Percentiles rank a stretch among this genome's conserved stretches.
Evolutionary conservation across 768 basidiomycete species (phyloP).

Genomic region (Suillus sp.): DNA sequence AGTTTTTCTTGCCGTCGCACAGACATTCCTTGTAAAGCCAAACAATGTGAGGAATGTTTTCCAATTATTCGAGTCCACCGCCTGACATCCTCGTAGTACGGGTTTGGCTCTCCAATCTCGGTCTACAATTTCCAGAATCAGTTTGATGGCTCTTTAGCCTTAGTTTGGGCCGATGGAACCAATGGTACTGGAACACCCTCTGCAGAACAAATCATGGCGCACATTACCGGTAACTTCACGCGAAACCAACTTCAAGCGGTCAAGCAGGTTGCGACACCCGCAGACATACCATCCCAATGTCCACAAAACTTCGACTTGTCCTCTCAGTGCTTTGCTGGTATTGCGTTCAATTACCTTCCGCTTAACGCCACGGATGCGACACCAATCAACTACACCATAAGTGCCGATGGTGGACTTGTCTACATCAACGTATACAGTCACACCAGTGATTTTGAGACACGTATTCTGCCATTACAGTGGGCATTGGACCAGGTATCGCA

Average conservation of each 20-base stretch:
- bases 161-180: conserved; percentile 74
- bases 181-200: conserved; percentile 55
- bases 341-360: conserved; percentile 64
- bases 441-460: conserved; percentile 65
- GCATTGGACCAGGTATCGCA: conserved; percentile 60
- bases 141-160: conserved; percentile 53
- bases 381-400: conserved; percentile 68
- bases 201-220: conserved; percentile 60
- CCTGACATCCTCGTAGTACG: conserved; percentile 45
- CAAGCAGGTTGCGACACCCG: conserved; percentile 46
- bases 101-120: conserved; percentile 58
- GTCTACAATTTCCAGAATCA: conserved; percentile 47
- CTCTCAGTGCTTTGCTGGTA: conserved; percentile 70
- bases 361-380: conserved; percentile 29
- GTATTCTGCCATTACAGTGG: conserved; percentile 75
- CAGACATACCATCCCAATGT: conserved; percentile 57
- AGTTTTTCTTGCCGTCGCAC: conserved; percentile 65
- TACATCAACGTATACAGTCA: conserved; percentile 69
- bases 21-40: conserved; percentile 57
- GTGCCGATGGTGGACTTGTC: conserved; percentile 63
- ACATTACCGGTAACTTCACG: conserved; percentile 55
- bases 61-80: background rate
- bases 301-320: conserved; percentile 73
- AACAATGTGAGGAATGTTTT: conserved; percentile 50
- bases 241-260: conserved; percentile 50